These are phyloP conservation scores for Blastobotrys terrestris DNA, from an alignment of 805 yeast species.

Conservation along the genomic window DNA sequence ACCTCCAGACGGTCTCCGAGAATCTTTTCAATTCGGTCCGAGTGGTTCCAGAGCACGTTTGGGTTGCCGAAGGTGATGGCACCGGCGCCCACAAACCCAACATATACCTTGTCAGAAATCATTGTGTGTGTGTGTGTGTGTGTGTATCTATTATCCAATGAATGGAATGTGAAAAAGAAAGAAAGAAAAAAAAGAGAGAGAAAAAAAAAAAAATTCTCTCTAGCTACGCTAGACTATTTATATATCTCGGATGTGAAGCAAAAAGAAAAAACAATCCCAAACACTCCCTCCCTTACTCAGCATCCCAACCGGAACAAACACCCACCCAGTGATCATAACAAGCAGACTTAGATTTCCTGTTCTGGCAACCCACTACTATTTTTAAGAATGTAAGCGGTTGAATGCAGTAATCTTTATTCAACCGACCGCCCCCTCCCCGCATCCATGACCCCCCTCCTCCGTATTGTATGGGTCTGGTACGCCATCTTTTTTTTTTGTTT, in stretches of 20 bases:
- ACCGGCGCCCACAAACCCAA: conserved; percentile 12
- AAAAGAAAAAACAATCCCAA: not conserved
- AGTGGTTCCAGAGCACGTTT: conserved; percentile 19
- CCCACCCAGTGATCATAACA: not conserved
- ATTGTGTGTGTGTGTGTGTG: not conserved
- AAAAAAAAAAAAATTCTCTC: not conserved
- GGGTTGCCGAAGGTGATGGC: conserved; percentile 18
- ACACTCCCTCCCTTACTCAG: not conserved
- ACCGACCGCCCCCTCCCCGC: not conserved
- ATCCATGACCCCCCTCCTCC: not conserved
- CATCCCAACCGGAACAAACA: not conserved
- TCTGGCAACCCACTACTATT: not conserved
- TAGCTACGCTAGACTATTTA: not conserved
- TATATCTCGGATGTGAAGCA: not conserved
- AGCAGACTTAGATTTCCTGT: not conserved
- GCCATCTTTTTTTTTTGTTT: not conserved
- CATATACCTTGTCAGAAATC: not conserved
- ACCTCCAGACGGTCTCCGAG: conserved; percentile 17
- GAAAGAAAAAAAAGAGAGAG: too few relatives aligned
- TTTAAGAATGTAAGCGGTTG: not conserved
- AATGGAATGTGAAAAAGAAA: too few relatives aligned
- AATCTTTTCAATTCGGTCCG: conserved; percentile 14
- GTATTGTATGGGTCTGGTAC: too few relatives aligned
- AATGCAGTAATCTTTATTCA: not conserved
- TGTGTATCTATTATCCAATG: too few relatives aligned